These are phyloP conservation scores for Parastagonospora avenae DNA, from an alignment of 2,329 filamentous ascomycete species.

Conservation along the genomic window DNA sequence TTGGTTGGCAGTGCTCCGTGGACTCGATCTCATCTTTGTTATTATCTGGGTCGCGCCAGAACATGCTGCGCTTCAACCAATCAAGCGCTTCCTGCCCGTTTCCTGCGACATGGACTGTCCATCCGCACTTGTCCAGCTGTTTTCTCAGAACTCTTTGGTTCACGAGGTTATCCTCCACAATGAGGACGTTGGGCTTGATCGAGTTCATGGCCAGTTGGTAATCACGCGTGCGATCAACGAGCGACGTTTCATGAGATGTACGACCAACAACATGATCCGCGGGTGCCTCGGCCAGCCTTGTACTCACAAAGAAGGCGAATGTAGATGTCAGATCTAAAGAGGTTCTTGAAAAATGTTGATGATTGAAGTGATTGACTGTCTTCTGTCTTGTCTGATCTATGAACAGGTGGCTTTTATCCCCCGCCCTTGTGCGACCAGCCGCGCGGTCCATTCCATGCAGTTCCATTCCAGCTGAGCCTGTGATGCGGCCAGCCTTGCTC, in stretches of 20 bases:
- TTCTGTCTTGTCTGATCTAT: too few relatives aligned
- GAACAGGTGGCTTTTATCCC: too few relatives aligned
- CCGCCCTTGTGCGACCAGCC: too few relatives aligned
- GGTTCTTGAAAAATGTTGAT: too few relatives aligned
- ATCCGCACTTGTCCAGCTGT: slow-evolving; percentile 45
- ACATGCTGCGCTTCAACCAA: slow-evolving; percentile 38
- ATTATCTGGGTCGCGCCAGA: slow-evolving; percentile 19
- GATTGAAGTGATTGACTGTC: too few relatives aligned
- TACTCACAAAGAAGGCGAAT: slow-evolving; percentile 50
- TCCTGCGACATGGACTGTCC: slow-evolving; percentile 44
- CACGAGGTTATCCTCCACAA: slow-evolving; percentile 49
- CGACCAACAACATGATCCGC: slow-evolving; percentile 2
- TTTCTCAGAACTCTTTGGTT: slow-evolving; percentile 50
- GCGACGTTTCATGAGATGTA: background rate
- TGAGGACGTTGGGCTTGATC: slow-evolving; percentile 29
- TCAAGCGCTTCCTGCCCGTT: slow-evolving; percentile 48
- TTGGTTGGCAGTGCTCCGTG: background rate
- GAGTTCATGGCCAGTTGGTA: slow-evolving; percentile 24
- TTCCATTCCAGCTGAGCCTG: too few relatives aligned
- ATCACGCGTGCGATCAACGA: too few relatives aligned
- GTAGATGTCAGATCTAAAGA: too few relatives aligned
- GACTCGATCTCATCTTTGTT: background rate
- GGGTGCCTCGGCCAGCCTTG: slow-evolving; percentile 21
- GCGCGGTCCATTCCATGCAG: too few relatives aligned
- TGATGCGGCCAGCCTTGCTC: too few relatives aligned